Evolutionary conservation across 768 basidiomycete genomes (phyloP), one percentile per base, ranked within the genome.

Genomic region (Peribolospora kevripleyi): DNA sequence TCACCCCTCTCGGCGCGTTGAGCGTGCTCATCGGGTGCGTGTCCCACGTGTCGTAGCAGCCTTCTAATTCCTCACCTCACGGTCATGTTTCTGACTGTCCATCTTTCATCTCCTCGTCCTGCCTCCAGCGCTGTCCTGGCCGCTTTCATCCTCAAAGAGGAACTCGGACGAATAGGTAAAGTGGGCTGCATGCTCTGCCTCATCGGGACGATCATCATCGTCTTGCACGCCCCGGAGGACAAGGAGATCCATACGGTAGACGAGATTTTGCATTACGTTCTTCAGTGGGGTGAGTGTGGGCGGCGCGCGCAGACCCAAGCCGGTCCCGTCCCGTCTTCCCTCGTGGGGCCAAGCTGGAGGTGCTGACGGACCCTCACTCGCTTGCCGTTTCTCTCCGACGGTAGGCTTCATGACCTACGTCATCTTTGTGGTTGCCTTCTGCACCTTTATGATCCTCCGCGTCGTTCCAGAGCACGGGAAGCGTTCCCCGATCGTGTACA

Each of bases 1-100:
- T 98, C n/a, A 95, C 91, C 1, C 93, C 93, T 1, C 70, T 98
- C n/a, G 93, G 93, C 54, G 88, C 91, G 25, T 73, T 93, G 47
- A 90, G 85, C 66, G 93, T 98, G 9, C 75, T 98, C 59, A 84
- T 98, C 57, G 93, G 91, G 90, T 91, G 62, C 57, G 80, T 69
- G 8, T 11, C 38, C 52, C 51, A 4, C 42, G 46, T 9, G 46
- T 53, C 57, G 54, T 59, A 10, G 52, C 57, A 13, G 3, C 49
- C 48, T 37, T 57, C 47, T 45, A 3, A 41, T 25, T 51, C 25
- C 58, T 61, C 39, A 64, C 5, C 52, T 50, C 37, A 47, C 43
- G 4, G 8, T 1, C 11, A 13, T 53, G 14, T 42, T 38, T 9
- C 36, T 38, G 3, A 37, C 14, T 14, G 42, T 8, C 8, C 9